Base-by-base conservation (phyloP, 768 basidiomycete genomes). In the Phaffia australis region DNA sequence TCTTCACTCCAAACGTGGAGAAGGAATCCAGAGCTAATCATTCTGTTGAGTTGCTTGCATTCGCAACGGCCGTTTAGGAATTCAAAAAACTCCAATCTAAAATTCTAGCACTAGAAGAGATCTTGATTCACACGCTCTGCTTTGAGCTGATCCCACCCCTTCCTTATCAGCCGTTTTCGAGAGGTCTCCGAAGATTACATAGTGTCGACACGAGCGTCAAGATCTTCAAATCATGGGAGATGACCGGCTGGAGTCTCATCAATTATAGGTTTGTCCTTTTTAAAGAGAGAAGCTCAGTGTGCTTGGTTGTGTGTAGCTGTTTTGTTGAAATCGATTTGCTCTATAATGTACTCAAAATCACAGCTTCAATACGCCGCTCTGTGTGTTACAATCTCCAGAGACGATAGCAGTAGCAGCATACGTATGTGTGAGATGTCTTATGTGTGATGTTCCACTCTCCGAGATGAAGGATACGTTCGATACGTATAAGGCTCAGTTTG, bases 101-200 rank as follows among this genome's bases (percentile, higher is more conserved):
- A 14, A 56, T 64, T n/a, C 63, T 64, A 16, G 54, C 54, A 0
- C 32, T 46, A 9, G 63, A 64, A 56, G 63, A 64, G 42, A 55
- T 56, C 18, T 46, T 64, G 27, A 21, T 51, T 30, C 6, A 27
- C 23, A 23, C 54, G 27, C 55, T 64, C 46, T 49, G 42, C 46
- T 64, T 23, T 9, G 63, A 64, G 29, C 51, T 64, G 27, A 64
- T 64, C 14, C 63, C 63, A 2, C 35, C 63, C 14, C 63, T 64
- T 4, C 63, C 63, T 0, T 64, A 64, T 18, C 63, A 64, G 29
- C 63, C 63, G 18, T 64, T 56, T 48, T 16, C 7, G 2, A 23
- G 46, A 27, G 63, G 63, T 6, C 15, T 64, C 1, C 32, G 46
- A 18, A 32, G 63, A n/a, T 14, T 64, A 5, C 60, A 57, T 15